Evolutionary conservation across 2,329 filamentous ascomycete genomes (phyloP), one percentile per base, ranked within the genome.

Genomic region (Alternaria conjuncta): DNA sequence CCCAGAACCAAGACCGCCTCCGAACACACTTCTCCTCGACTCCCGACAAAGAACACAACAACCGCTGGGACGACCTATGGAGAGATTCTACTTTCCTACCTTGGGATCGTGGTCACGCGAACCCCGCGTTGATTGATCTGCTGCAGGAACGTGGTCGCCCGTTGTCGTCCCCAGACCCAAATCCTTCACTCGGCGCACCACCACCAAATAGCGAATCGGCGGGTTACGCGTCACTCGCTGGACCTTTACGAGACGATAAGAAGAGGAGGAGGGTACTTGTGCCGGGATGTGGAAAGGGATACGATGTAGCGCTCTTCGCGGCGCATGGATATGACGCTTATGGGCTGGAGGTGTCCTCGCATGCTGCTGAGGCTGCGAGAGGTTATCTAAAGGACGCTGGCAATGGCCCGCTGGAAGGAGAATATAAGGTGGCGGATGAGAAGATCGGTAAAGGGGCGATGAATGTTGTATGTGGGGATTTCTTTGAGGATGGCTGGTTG

Each of bases 261-360:
- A 79, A 26, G 71, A 82, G 78, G 60, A 87, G 86, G 70, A 84
- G 82, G 60, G 93, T 90, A 1, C 83, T 96, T 9, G 90, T 97
- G 0, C 92, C 93, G 0, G 93, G 93, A 6, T 97, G 93, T 79
- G 94, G 93, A 0, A 86, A 87, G 50, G 94, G 93, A 6, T 91
- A 96, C 74, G 94, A 97, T 80, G 91, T 93, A 2, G 84, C 93
- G 10, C 83, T 97, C 41, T 85, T 97, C 47, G 87, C 89, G 54
- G 87, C 88, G 10, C 88, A 90, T 73, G 93, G 93, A 1, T 96
- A 92, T 76, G 90, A 96, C 79, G 88, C 89, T 2, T 89, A 88
- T 72, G 94, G 92, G 0, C 80, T 97, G 2, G 93, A 96, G 75
- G 86, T 87, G 59, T 89, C 89, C 47, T 73, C 82, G 9, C 82